phyloP scores from a whole-genome alignment of 208 protist species.

The Tritrichomonas foetus region DNA sequence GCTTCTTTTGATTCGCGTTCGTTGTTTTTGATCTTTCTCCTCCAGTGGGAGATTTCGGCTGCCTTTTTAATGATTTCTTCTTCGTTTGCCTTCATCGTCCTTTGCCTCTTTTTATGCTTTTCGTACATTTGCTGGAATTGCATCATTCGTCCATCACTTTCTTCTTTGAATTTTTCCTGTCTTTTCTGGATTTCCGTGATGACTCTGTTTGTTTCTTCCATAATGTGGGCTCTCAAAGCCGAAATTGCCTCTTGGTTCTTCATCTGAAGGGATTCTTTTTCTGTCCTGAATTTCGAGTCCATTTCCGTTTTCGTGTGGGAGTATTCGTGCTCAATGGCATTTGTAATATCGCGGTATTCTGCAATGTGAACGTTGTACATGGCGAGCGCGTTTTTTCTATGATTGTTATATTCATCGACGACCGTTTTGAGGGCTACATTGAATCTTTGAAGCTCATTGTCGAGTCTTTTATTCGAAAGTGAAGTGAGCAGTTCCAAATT shows the following conservation, averaged over 20 bases:
- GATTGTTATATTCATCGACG: background rate
- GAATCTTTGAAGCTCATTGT: slow-evolving; percentile 8
- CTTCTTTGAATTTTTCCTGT: background rate
- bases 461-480: background rate
- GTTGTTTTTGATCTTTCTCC: slow-evolving; percentile 14
- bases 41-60: background rate
- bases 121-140: slow-evolving; percentile 34
- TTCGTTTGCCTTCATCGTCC: slow-evolving; percentile 11
- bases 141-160: background rate
- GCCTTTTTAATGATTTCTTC: background rate
- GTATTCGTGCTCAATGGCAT: slow-evolving; percentile 39
- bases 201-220: background rate
- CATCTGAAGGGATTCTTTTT: background rate
- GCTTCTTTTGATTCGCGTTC: background rate
- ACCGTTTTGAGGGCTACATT: background rate
- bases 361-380: background rate
- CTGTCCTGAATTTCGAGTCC: background rate
- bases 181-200: background rate
- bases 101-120: background rate
- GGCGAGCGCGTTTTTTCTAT: background rate
- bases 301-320: background rate
- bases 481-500: background rate
- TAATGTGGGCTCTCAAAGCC: background rate
- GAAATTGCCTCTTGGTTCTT: slow-evolving; percentile 15
- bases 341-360: background rate